Base-by-base conservation (phyloP, 2,329 filamentous ascomycete species). In the Monosporascus ibericus region DNA sequence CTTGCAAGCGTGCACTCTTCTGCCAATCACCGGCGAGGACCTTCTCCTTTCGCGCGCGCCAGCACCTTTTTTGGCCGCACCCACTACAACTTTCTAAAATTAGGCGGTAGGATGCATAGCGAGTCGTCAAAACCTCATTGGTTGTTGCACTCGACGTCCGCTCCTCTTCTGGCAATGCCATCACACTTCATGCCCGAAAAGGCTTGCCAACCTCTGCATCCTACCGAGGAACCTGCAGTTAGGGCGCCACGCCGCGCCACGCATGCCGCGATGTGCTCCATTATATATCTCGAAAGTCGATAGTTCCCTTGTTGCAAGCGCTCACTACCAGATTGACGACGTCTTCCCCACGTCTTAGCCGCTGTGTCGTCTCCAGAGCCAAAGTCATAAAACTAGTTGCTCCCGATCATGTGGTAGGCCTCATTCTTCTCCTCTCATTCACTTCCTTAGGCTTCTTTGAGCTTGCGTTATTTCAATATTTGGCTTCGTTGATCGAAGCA, bases 401-500 rank as follows among this genome's bases (percentile, higher is more conserved):
- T 57, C 58, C 65, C 65, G 53, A 48, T 49, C 54, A 38, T 52
- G 50, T 51, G 55, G 62, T 60, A 60, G 58, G 60, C 53, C 24
- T 56, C 49, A 25, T 60, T 56, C 56, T 52, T 52, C 53, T 53
- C 52, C 39, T 63, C 47, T 56, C 48, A 50, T 58, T 64, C 56
- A 58, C 57, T 57, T 55, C 52, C 58, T 58, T 58, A 65, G 64
- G 61, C 65, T 64, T 62, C 62, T 60, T 62, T 62, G 60, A 61
- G 65, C 65, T 65, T 63, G 63, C 58, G 62, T 62, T 53, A 58
- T 64, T 46, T 63, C 47, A 52, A 68, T 69, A 69, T 55, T 64
- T 65, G 58, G 65, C 68, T 72, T 75, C 71, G 73, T 75, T 71
- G 73, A 74, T 60, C 73, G 72, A 73, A 63, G 71, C 68, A 64